These are phyloP conservation scores for Brasilioporus rufonigricans DNA, from an alignment of 768 basidiomycete species.

Conservation along the genomic window DNA sequence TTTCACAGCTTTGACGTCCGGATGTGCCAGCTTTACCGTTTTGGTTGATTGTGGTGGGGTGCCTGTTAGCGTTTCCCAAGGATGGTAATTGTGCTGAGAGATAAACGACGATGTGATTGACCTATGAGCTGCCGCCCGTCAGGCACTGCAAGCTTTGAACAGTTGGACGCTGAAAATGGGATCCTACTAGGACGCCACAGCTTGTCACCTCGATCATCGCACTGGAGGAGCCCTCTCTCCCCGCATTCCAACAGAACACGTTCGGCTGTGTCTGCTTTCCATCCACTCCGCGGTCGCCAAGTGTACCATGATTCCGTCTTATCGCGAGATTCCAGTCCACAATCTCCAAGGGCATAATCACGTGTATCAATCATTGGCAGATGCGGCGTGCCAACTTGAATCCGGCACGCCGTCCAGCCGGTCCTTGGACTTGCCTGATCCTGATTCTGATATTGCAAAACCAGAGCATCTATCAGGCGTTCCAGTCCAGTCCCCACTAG, in stretches of 20 bases:
- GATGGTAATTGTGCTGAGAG: neutral
- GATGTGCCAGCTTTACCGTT: slow-evolving; percentile 2
- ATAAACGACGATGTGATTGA: neutral
- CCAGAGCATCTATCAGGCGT: neutral
- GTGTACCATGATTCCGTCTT: neutral
- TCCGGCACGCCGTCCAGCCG: neutral
- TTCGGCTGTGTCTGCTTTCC: neutral
- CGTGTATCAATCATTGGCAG: slow-evolving; percentile 2
- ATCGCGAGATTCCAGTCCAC: neutral
- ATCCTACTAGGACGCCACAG: neutral
- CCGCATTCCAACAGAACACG: neutral
- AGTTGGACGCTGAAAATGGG: neutral
- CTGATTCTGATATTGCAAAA: neutral
- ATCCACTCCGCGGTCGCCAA: too few relatives aligned
- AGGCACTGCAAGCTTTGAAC: slow-evolving; percentile 2
- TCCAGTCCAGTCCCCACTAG: neutral
- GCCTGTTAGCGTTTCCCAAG: slow-evolving; percentile 1
- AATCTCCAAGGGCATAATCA: neutral
- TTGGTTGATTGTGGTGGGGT: slow-evolving; percentile 1
- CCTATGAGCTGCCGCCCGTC: neutral
- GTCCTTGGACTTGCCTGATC: neutral
- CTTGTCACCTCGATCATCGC: neutral
- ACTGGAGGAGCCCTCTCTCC: neutral
- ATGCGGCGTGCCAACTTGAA: neutral
- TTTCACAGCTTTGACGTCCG: slow-evolving; percentile 10